phyloP scores from a whole-genome alignment of 1,284 basidiomycete genomes.

The Cerrena zonata region DNA sequence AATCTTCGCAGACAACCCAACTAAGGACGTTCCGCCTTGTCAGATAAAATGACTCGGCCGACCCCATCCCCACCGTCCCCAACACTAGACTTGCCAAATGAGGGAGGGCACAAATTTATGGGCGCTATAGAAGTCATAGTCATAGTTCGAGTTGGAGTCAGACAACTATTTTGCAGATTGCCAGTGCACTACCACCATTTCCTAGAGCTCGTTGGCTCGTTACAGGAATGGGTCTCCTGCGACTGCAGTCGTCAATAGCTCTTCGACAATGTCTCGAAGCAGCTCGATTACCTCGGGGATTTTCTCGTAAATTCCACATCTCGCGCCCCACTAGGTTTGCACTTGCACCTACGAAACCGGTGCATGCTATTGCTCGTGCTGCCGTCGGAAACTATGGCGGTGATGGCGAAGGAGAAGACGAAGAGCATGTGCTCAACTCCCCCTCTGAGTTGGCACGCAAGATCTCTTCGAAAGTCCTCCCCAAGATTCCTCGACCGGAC shows the following conservation, averaged over 20 bases:
- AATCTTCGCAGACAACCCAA: no score
- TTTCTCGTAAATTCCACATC: conserved; percentile 29
- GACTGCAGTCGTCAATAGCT: conserved; percentile 21
- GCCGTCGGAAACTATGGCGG: conserved; percentile 26
- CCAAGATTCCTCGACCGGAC: conserved; percentile 79
- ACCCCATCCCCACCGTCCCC: not conserved
- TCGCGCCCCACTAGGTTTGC: conserved; percentile 26
- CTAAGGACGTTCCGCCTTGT: no score
- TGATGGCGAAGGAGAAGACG: conserved; percentile 42
- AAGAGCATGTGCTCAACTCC: conserved; percentile 81
- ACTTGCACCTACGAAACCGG: conserved; percentile 34
- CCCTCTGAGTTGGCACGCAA: conserved; percentile 88
- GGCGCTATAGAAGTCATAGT: not conserved
- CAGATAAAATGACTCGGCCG: not conserved
- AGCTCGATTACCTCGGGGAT: conserved; percentile 11
- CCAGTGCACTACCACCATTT: not conserved
- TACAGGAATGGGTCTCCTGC: conserved; percentile 11
- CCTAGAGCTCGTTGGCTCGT: not conserved
- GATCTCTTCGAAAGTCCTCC: conserved; percentile 86
- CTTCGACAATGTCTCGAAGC: conserved; percentile 19
- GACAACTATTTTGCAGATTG: not conserved
- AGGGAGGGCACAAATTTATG: not conserved
- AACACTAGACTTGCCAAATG: not conserved
- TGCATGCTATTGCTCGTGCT: conserved; percentile 28
- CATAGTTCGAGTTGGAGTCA: not conserved